These are phyloP conservation scores for Rhizomucor miehei DNA, from an alignment of 371 early-diverging fungal species.

Conservation along the genomic window DNA sequence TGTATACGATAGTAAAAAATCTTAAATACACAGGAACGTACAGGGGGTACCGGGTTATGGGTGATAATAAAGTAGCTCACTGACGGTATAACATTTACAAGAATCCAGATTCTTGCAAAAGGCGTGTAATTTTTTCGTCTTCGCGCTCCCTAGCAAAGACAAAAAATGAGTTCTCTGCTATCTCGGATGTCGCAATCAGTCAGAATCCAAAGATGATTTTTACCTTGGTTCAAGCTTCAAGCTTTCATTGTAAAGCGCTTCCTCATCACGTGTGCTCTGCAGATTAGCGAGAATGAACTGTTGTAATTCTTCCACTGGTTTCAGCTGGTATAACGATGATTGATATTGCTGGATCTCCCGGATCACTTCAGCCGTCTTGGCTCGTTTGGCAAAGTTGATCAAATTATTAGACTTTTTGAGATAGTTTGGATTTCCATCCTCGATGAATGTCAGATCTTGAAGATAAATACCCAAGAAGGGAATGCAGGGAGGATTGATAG, in stretches of 20 bases:
- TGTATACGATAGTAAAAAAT: too few relatives aligned
- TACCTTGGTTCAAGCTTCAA: slow-evolving; percentile 81
- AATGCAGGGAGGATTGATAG: slow-evolving; percentile 89
- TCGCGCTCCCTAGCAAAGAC: slow-evolving; percentile 66
- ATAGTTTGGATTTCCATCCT: slow-evolving; percentile 84
- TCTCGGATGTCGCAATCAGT: not conserved
- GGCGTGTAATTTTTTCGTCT: slow-evolving; percentile 84
- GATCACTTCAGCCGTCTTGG: slow-evolving; percentile 88
- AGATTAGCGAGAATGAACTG: slow-evolving; percentile 61
- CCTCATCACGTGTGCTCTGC: slow-evolving; percentile 50
- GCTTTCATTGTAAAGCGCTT: slow-evolving; percentile 73
- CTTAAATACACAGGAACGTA: too few relatives aligned
- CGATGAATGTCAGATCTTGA: slow-evolving; percentile 92
- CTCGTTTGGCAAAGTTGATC: slow-evolving; percentile 92
- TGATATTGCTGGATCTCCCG: slow-evolving; percentile 94
- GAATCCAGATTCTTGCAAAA: slow-evolving; percentile 87
- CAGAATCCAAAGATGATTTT: not conserved
- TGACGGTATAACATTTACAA: slow-evolving; percentile 41
- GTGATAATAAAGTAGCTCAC: too few relatives aligned
- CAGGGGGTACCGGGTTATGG: too few relatives aligned
- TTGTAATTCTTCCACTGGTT: slow-evolving; percentile 83
- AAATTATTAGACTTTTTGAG: slow-evolving; percentile 58
- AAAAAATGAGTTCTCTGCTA: not conserved
- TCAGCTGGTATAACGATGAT: slow-evolving; percentile 75
- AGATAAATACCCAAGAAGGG: slow-evolving; percentile 92